Percentiles rank a stretch among this genome's conserved stretches.
Evolutionary conservation across 371 early-diverging fungal species (phyloP).

Genomic region (Funneliformis caledonium): DNA sequence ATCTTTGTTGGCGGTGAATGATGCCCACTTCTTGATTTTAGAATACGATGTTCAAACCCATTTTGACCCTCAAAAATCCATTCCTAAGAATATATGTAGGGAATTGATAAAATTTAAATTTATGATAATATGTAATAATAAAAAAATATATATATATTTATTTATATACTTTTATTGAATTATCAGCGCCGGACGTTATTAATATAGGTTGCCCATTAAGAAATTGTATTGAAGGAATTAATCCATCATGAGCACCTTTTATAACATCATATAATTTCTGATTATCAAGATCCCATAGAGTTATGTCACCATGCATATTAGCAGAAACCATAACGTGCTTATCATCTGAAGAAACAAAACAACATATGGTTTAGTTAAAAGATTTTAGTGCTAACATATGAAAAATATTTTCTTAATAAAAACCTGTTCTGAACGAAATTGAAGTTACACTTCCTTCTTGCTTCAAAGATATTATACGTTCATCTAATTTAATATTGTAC

Average conservation of each 20-base stretch:
- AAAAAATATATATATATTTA: neutral
- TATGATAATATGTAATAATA: conserved; percentile 1
- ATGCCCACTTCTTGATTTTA: conserved; percentile 88
- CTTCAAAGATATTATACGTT: conserved; percentile 70
- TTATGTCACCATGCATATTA: conserved; percentile 85
- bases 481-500: conserved; percentile 81
- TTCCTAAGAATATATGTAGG: conserved; percentile 53
- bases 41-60: conserved; percentile 71
- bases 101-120: neutral
- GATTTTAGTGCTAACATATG: neutral
- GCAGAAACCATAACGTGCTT: conserved; percentile 88
- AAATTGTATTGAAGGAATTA: conserved; percentile 77
- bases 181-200: conserved; percentile 88
- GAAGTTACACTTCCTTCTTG: conserved; percentile 90
- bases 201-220: conserved; percentile 84
- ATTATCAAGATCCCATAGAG: conserved; percentile 90
- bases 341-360: conserved; percentile 57
- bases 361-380: conserved; percentile 27
- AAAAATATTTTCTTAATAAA: neutral
- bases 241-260: conserved; percentile 83
- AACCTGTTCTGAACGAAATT: conserved; percentile 87
- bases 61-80: conserved; percentile 94
- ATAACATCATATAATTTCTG: conserved; percentile 74
- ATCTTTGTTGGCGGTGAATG: conserved; percentile 82
- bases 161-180: conserved; percentile 77